Base-by-base conservation (phyloP, 495 filamentous ascomycete genomes). In the Hypomontagnella monticulosa region DNA sequence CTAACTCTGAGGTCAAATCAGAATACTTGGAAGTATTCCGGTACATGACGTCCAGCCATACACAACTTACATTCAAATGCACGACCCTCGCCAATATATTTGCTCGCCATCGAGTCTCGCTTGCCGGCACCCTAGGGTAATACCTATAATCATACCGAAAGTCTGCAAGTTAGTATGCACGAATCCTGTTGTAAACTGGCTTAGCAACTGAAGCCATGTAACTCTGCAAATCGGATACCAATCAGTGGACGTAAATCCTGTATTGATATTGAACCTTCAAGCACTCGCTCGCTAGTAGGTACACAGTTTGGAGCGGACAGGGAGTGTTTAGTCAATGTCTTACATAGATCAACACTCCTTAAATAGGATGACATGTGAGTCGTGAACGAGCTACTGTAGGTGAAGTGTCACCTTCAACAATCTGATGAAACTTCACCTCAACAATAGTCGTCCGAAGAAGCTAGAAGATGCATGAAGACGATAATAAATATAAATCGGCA, bases 91-190 rank as follows among this genome's bases (percentile, higher is more conserved):
- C 38, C 55, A 69, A 67, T 67, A 63, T 57, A 63, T 56, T 63
- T 64, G 42, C 43, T 43, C 34, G 52, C 50, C 40, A 38, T 60
- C 66, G 14, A 55, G 50, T 60, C 55, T 60, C 60, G 60, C 66
- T 60, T 46, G 15, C 60, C 55, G 66, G 60, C 55, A 69, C 42
- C 60, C 60, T 57, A 50, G 7, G 50, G 41, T 43, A 50, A 42
- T 63, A 63, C 66, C 37, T 53, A 33, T 34, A 63, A 68, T 60
- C 41, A 59, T 59, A 69, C 66, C 60, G 60, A 46, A 44, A 44
- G 33, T 42, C 60, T 63, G 66, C 60, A 55, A 19, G 33, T 59
- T 52, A 18, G 58, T 41, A 60, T 61, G 59, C 59, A 63, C 27
- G 20, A 55, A 63, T 69, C 66, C 60, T 57, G 43, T 54, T 23